Conservation (phyloP, 306 rosid genomes). For the Chamaecrista fasciculata region DNA sequence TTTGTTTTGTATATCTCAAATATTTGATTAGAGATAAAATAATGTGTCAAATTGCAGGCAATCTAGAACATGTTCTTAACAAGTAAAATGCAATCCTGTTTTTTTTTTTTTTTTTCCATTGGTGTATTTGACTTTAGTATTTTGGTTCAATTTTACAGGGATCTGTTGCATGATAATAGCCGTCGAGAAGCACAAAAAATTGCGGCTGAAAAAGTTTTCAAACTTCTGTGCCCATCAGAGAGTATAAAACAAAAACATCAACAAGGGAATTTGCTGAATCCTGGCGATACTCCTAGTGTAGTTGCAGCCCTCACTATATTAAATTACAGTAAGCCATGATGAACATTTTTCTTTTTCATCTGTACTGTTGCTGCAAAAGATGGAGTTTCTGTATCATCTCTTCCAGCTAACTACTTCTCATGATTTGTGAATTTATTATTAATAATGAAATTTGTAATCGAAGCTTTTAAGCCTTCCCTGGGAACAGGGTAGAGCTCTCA, state of each 20-base stretch:
- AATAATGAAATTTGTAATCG: too few relatives aligned
- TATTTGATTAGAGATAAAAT: background rate
- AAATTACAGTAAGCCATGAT: slow-evolving; percentile 38
- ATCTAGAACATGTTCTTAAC: background rate
- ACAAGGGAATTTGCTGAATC: slow-evolving; percentile 25
- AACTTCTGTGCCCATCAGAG: slow-evolving; percentile 60
- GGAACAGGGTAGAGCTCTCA: too few relatives aligned
- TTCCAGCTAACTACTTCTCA: too few relatives aligned
- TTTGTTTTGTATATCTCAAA: background rate
- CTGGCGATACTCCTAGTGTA: slow-evolving; percentile 52
- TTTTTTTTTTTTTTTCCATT: background rate
- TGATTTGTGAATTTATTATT: too few relatives aligned
- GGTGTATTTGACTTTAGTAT: slow-evolving; percentile 6
- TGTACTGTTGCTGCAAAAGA: background rate
- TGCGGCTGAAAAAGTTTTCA: slow-evolving; percentile 59
- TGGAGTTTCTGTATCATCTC: background rate
- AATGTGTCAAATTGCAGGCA: slow-evolving; percentile 9
- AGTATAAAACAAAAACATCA: slow-evolving; percentile 16
- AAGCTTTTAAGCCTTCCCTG: too few relatives aligned
- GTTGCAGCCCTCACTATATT: slow-evolving; percentile 71
- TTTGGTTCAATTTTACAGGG: slow-evolving; percentile 42
- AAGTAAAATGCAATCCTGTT: background rate
- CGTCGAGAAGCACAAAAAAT: slow-evolving; percentile 56
- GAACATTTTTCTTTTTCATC: slow-evolving; percentile 3
- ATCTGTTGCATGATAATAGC: slow-evolving; percentile 42